These are phyloP conservation scores for Malus sylvestris DNA, from an alignment of 306 rosid species.

Conservation along the genomic window DNA sequence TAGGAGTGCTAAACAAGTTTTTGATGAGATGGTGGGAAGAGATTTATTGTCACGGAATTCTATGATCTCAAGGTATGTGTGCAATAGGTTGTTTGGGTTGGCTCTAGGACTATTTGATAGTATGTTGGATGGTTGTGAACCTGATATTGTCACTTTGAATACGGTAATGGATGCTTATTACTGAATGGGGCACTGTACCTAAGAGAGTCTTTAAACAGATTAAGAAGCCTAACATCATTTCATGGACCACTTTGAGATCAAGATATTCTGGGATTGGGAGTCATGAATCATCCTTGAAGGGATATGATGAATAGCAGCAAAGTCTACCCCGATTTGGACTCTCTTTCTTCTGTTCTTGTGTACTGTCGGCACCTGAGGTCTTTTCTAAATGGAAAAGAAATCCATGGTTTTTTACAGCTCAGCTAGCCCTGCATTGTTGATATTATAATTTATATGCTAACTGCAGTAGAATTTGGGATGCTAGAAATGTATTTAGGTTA, in stretches of 20 bases:
- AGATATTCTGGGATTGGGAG: slow-evolving; percentile 30
- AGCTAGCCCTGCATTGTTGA: slow-evolving; percentile 43
- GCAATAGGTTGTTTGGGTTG: too few relatives aligned
- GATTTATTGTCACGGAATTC: too few relatives aligned
- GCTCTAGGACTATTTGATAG: too few relatives aligned
- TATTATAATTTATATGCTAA: slow-evolving; percentile 22
- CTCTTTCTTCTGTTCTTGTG: slow-evolving; percentile 38
- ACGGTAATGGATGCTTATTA: slow-evolving; percentile 41
- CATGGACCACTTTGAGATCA: slow-evolving; percentile 41
- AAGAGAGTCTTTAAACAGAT: slow-evolving; percentile 24
- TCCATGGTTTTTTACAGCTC: slow-evolving; percentile 45
- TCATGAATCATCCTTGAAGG: slow-evolving; percentile 27
- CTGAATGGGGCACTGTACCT: slow-evolving; percentile 23
- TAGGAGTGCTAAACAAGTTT: too few relatives aligned
- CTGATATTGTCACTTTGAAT: slow-evolving; percentile 44
- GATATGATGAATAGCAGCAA: slow-evolving; percentile 25
- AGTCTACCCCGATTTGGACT: slow-evolving; percentile 36
- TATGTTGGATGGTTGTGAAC: slow-evolving; percentile 2
- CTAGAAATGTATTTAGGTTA: slow-evolving; percentile 18
- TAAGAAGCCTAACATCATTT: slow-evolving; percentile 36
- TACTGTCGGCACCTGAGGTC: slow-evolving; percentile 29
- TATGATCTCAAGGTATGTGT: too few relatives aligned
- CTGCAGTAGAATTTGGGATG: slow-evolving; percentile 20
- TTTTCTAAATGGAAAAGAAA: slow-evolving; percentile 33
- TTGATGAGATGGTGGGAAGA: too few relatives aligned